Base-by-base conservation (phyloP, 1,139 yeast genomes). In the Arxiozyma slooffiae region DNA sequence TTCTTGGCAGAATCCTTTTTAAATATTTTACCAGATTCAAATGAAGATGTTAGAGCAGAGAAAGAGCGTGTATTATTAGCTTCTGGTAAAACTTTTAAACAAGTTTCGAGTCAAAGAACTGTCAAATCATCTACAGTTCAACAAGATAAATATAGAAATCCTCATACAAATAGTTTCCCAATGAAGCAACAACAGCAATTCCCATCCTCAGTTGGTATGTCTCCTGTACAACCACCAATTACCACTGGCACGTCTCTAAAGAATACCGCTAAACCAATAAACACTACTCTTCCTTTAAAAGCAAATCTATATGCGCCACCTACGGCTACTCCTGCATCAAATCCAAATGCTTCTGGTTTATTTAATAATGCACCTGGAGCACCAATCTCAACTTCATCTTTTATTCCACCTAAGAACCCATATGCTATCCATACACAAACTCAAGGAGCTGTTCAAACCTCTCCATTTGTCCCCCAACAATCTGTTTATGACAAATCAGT, bases 1-100 rank as follows among this genome's bases (percentile, higher is more conserved):
- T 95, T 83, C 18, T 72, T 92, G 57, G 97, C 97, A 3, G 78
- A 75, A 55, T 78, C 76, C 56, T 80, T 86, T 60, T 76, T 90
- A 60, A 74, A 75, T 50, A 74, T 84, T 54, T 73, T 90, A 57
- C 96, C 97, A 8, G 83, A 80, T 49, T 72, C 71, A 50, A 76
- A 77, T 54, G 78, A 79, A 43, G 80, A 77, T 44, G 80, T 80
- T 23, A 74, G 75, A 44, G 68, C 78, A 45, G 96, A 87, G 61
- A 85, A 82, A 67, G 94, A 87, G 57, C 81, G 97, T 61, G 83
- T 90, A 41, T 60, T 74, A 44, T 81, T 79, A 59, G 95, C 95
- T 8, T 66, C 71, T 17, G 72, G 72, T 43, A 59, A 61, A 48
- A 23, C 59, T 7, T 8, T 46, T 18, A 47, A 43, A 21, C 40